Percentiles rank a stretch among this genome's conserved stretches.
Evolutionary conservation across 1,139 yeast genomes (phyloP).

Genomic region (Magnusiomyces starmeri): DNA sequence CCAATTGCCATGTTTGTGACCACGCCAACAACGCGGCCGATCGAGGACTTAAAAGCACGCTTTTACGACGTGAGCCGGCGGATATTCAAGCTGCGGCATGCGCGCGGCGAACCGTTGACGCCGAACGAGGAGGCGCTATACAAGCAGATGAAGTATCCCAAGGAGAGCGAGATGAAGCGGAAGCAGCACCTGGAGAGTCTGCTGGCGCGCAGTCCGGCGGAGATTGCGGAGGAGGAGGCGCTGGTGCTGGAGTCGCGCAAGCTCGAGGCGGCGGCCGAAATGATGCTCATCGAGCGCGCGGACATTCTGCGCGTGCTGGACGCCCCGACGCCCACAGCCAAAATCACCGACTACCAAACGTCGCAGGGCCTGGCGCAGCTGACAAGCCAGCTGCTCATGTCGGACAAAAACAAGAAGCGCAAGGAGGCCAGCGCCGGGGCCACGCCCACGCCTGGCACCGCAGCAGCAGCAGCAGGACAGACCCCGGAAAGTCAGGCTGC

Average conservation of each 20-base stretch:
- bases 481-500: too few species aligned
- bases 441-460: conserved; percentile 27
- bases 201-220: conserved; percentile 84
- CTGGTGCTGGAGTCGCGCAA: conserved; percentile 86
- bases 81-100: conserved; percentile 36
- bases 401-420: conserved; percentile 62
- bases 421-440: conserved; percentile 30
- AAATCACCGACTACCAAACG: conserved; percentile 69
- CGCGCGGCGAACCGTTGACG: conserved; percentile 37
- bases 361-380: conserved; percentile 87
- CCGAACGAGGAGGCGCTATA: conserved; percentile 35
- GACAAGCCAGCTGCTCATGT: conserved; percentile 69
- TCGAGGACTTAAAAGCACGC: conserved; percentile 80
- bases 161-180: conserved; percentile 64
- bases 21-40: conserved; percentile 30
- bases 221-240: conserved; percentile 95
- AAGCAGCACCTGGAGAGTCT: conserved; percentile 73
- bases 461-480: conserved; percentile 24
- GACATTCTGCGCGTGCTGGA: conserved; percentile 73
- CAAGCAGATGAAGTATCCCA: conserved; percentile 49
- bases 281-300: conserved; percentile 77
- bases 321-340: conserved; percentile 77
- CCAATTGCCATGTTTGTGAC: not conserved
- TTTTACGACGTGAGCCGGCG: conserved; percentile 57
- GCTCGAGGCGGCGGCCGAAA: conserved; percentile 87